Percentiles rank a stretch among this genome's conserved stretches.
Conservation (phyloP, 1,284 basidiomycete genomes). For the Leucoagaricus sp. region DNA sequence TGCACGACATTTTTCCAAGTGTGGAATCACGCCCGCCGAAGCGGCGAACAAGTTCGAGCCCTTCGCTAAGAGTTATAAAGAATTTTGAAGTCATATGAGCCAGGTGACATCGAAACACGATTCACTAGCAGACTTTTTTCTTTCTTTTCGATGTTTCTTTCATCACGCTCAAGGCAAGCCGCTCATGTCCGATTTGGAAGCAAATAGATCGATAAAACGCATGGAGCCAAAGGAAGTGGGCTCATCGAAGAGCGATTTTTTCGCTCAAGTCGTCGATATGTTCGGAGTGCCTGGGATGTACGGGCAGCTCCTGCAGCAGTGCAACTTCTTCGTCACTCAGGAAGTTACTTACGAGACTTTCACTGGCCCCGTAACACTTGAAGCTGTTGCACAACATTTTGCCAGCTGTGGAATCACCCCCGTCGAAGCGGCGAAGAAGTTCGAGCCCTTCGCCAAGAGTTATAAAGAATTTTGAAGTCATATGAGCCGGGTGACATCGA, state of each 20-base stretch:
- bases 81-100: not conserved
- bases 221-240: constrained; percentile 34
- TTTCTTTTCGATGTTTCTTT: not conserved
- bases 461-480: constrained; percentile 12
- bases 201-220: constrained; percentile 43
- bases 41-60: constrained; percentile 40
- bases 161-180: constrained; percentile 34
- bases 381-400: constrained; percentile 38
- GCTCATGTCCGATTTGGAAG: constrained; percentile 40
- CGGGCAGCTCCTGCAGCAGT: constrained; percentile 19
- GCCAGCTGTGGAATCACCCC: constrained; percentile 39
- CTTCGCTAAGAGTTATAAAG: constrained; percentile 33
- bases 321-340: constrained; percentile 20
- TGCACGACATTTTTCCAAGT: constrained; percentile 40
- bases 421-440: constrained; percentile 34
- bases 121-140: not conserved
- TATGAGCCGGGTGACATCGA: not conserved
- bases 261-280: constrained; percentile 36
- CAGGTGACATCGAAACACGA: not conserved
- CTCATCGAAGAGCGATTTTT: constrained; percentile 37
- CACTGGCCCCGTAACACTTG: constrained; percentile 20
- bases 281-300: constrained; percentile 35
- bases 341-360: constrained; percentile 20
- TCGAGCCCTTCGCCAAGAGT: constrained; percentile 41
- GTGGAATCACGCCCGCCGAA: constrained; percentile 36